Percentiles rank a stretch among this genome's conserved stretches.
Evolutionary conservation across 176 grass and related monocot species (phyloP).

Genomic region (Oryza officinalis): DNA sequence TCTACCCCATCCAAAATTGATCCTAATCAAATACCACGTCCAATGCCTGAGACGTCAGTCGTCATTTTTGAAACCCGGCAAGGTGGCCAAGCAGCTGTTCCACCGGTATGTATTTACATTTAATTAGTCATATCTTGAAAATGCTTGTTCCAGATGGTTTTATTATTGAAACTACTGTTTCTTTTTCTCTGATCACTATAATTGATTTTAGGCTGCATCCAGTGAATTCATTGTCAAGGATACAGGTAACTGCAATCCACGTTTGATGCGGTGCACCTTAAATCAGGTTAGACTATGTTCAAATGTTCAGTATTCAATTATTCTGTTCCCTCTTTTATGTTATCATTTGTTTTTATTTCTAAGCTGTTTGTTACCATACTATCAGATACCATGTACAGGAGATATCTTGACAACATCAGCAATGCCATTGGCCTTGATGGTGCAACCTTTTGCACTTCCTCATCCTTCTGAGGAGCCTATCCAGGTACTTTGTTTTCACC

Average conservation of each 20-base stretch:
- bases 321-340: neutral
- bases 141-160: constrained; percentile 11
- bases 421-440: constrained; percentile 85
- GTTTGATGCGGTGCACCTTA: constrained; percentile 83
- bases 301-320: neutral
- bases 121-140: neutral
- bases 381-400: constrained; percentile 87
- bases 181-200: constrained; percentile 3
- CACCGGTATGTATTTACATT: constrained; percentile 62
- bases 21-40: constrained; percentile 80
- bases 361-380: constrained; percentile 35
- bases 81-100: constrained; percentile 67
- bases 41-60: constrained; percentile 56
- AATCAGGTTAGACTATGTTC: constrained; percentile 61
- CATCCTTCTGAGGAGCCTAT: constrained; percentile 85
- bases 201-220: constrained; percentile 56
- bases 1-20: constrained; percentile 82
- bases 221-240: constrained; percentile 87
- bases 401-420: constrained; percentile 75
- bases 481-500: constrained; percentile 42
- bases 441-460: constrained; percentile 79
- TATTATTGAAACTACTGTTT: neutral
- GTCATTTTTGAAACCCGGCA: constrained; percentile 69
- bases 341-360: constrained; percentile 19
- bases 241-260: constrained; percentile 79